A percentile compares a stretch with the other conserved stretches of the same genome.
phyloP scores from a whole-genome alignment of 345 rosid genomes.

The Eutrema heterophyllum region DNA sequence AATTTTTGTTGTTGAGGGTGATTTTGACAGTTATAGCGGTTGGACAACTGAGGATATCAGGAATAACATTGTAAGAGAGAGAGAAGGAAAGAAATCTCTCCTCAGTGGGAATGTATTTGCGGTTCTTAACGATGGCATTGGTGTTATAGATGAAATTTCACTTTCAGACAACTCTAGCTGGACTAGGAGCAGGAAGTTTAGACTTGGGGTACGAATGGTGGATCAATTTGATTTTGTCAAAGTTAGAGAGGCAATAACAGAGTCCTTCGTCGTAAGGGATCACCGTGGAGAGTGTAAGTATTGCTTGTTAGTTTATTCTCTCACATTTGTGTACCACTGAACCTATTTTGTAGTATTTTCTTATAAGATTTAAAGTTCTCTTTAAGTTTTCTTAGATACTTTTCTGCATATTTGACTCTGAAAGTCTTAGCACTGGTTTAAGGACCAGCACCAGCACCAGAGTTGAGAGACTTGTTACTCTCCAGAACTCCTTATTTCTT shows the following conservation, averaged over 20 bases:
- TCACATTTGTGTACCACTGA: not conserved
- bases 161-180: conserved; percentile 99
- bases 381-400: not conserved
- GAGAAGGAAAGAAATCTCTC: conserved; percentile 95
- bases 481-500: not conserved
- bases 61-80: conserved; percentile 85
- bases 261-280: conserved; percentile 93
- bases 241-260: conserved; percentile 74
- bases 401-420: not conserved
- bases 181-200: conserved; percentile 97
- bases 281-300: conserved; percentile 98
- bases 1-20: conserved; percentile 90
- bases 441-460: not conserved
- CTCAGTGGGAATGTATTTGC: conserved; percentile 71
- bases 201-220: conserved; percentile 76
- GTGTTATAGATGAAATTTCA: conserved; percentile 63
- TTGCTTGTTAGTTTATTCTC: not conserved
- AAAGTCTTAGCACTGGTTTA: not conserved
- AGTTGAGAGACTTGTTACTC: not conserved
- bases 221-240: conserved; percentile 58
- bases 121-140: conserved; percentile 65
- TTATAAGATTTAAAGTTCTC: too few relatives aligned
- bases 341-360: not conserved
- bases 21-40: conserved; percentile 68
- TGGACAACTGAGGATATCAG: conserved; percentile 80